Percentiles rank a stretch among this genome's conserved stretches.
These are phyloP conservation scores for Clonostachys byssicola DNA, from an alignment of 2,329 filamentous ascomycete genomes.

Conservation along the genomic window DNA sequence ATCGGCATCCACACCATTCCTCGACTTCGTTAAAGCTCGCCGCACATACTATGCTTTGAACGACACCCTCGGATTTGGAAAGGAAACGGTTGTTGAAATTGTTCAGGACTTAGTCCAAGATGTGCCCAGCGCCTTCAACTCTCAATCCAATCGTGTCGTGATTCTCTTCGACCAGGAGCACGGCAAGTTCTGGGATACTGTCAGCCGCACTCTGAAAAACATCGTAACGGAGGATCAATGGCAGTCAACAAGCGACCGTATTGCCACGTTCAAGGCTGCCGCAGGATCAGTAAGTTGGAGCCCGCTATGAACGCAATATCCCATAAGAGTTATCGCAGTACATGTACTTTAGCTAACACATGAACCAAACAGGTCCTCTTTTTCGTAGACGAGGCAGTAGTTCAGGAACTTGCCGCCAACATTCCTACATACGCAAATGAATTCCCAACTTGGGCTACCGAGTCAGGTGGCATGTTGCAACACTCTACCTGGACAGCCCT, in stretches of 20 bases:
- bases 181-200: conserved; percentile 80
- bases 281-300: conserved; percentile 65
- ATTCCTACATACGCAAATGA: conserved; percentile 73
- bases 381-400: conserved; percentile 71
- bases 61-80: conserved; percentile 51
- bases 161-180: conserved; percentile 80
- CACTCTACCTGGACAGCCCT: conserved; percentile 79
- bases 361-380: conserved; percentile 49
- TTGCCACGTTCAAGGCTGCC: conserved; percentile 58
- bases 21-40: conserved; percentile 73
- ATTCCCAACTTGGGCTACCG: conserved; percentile 73
- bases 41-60: conserved; percentile 65
- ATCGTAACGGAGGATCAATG: conserved; percentile 64
- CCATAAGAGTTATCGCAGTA: no score
- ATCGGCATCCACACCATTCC: conserved; percentile 33
- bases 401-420: conserved; percentile 62
- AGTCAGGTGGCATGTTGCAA: conserved; percentile 76
- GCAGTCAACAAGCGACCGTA: conserved; percentile 39
- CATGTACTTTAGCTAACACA: no score
- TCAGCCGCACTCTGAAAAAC: conserved; percentile 39
- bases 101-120: conserved; percentile 60
- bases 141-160: conserved; percentile 73
- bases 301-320: neutral
- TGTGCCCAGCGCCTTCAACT: conserved; percentile 83
- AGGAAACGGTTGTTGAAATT: conserved; percentile 59